Evolutionary conservation across 768 basidiomycete genomes (phyloP), one percentile per base, ranked within the genome.

Genomic region (Pleurotus salmoneostramineus): DNA sequence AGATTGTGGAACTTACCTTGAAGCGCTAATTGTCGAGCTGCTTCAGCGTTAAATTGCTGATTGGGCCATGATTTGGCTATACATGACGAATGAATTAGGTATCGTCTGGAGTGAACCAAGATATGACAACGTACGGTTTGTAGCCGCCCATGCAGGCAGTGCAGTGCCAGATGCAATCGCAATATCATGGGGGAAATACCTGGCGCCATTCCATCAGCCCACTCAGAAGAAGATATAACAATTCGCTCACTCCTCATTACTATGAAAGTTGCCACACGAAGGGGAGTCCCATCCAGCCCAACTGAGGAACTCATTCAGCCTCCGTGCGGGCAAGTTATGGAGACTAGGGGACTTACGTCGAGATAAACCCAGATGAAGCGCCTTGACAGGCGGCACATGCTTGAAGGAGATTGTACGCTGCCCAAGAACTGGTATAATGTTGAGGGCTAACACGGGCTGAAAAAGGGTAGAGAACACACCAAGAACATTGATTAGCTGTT

Each of bases 71-170:
- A 14, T n/a, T 17, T 31, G 4, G 58, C 58, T 58, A n/a, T 27
- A 27, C 21, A 27, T 27, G 21, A 27, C 21, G 21, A 27, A 27
- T 27, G 21, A 27, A 27, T 27, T 27, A 1, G 21, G 21, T 1
- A 27, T 27, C 21, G 21, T 27, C 21, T 27, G 1, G 21, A 27
- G 21, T 27, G 21, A 27, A 27, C 12, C 4, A 46, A 17, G 17
- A 31, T 36, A 21, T 15, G 12, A 35, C 7, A 33, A 58, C 58
- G 31, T 36, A 58, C 58, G 58, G 34, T 58, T 43, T 11, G 50
- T 58, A 8, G 32, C 50, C 12, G 58, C 58, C 58, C 58, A 58
- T 33, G 40, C 49, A 11, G 58, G 58, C n/a, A 58, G 52, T 6
- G 50, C 49, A 27, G 58, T 52, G 17, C 43, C 49, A 32, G 14